phyloP scores from a whole-genome alignment of 805 yeast species.

The Ogataea zsoltii region DNA sequence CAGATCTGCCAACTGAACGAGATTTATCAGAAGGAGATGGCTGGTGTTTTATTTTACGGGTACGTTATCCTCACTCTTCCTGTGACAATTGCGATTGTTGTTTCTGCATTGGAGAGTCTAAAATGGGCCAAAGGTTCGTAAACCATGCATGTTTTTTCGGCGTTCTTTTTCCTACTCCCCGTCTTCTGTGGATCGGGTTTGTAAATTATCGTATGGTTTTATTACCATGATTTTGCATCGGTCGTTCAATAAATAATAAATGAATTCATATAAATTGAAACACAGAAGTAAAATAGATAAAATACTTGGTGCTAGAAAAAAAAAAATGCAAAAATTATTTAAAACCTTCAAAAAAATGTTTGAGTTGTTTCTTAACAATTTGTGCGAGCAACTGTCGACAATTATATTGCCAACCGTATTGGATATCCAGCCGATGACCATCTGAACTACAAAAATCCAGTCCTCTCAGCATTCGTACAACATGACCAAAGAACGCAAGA shows the following conservation, averaged over 20 bases:
- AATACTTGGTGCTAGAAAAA: no score
- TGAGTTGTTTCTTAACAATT: no score
- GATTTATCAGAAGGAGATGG: conserved; percentile 78
- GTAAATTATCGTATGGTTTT: conserved; percentile 4
- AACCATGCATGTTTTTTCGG: neutral
- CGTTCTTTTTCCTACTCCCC: neutral
- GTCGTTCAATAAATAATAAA: neutral
- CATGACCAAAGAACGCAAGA: conserved; percentile 59
- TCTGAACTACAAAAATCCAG: no score
- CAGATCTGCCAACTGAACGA: conserved; percentile 79
- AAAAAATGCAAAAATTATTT: no score
- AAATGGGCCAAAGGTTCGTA: conserved; percentile 32
- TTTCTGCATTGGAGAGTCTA: conserved; percentile 59
- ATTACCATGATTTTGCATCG: conserved; percentile 4
- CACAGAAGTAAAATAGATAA: no score
- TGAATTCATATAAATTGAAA: neutral
- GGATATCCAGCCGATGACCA: no score
- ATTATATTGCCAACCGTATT: no score
- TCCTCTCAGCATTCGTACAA: no score
- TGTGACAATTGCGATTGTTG: conserved; percentile 70
- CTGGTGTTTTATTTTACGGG: conserved; percentile 81
- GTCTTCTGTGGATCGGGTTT: conserved; percentile 2
- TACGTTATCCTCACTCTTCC: conserved; percentile 76
- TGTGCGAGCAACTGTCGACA: no score
- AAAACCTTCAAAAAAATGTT: no score